Percentiles rank a stretch among this genome's conserved stretches.
These are phyloP conservation scores for Echium plantagineum DNA, from an alignment of 257 asterid genomes.

Conservation along the genomic window DNA sequence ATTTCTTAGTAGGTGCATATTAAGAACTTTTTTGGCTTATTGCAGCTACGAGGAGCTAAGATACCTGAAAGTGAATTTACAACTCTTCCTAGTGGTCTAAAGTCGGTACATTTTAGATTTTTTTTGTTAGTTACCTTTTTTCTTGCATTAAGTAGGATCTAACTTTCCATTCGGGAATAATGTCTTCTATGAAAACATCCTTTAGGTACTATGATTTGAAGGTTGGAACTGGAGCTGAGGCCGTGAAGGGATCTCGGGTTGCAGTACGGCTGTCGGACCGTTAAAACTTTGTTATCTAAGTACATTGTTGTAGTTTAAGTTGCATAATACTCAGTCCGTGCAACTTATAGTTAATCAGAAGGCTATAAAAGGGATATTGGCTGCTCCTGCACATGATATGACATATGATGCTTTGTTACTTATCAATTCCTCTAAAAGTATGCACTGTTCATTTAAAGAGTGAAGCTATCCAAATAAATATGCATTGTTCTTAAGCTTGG, in stretches of 20 bases:
- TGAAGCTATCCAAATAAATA: neutral
- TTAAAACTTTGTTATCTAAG: constrained; percentile 35
- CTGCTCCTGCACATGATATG: neutral
- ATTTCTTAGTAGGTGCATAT: constrained; percentile 8
- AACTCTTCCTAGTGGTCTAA: constrained; percentile 79
- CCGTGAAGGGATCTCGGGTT: constrained; percentile 97
- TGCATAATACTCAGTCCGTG: constrained; percentile 5
- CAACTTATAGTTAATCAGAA: neutral
- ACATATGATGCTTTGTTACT: neutral
- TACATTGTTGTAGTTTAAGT: constrained; percentile 21
- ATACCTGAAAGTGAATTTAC: constrained; percentile 78
- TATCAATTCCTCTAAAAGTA: neutral
- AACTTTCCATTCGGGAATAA: constrained; percentile 2
- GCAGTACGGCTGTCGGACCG: constrained; percentile 86
- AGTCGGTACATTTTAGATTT: constrained; percentile 38
- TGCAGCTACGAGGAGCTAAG: constrained; percentile 91
- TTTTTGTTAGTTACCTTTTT: neutral
- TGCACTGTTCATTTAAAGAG: neutral
- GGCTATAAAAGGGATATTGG: neutral
- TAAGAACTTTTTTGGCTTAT: constrained; percentile 15
- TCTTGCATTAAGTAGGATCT: neutral
- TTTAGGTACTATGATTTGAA: constrained; percentile 87
- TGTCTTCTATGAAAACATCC: constrained; percentile 11
- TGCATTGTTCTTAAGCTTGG: neutral
- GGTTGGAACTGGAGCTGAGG: constrained; percentile 73